Base-by-base conservation (phyloP, 352 stramenopile species). In the Globisporangium sylvaticum region DNA sequence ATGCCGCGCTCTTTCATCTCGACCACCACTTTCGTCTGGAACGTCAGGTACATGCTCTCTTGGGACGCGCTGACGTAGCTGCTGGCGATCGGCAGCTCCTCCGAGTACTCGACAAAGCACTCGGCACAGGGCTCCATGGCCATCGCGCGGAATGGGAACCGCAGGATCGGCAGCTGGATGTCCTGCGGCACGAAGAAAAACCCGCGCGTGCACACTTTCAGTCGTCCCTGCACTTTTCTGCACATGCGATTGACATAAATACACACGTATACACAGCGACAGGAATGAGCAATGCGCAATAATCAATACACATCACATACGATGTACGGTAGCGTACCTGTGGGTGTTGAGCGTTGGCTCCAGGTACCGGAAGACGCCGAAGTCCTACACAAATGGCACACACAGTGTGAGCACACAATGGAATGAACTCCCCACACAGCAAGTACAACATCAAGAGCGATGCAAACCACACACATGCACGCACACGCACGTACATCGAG, bases 161-260 rank as follows among this genome's bases (percentile, higher is more conserved):
- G 89, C 58, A 96, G 66, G 50, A 97, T 83, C 27, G 91, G 79
- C 44, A 87, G 56, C 50, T 83, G 84, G 31, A 86, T 70, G 72
- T 98, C 92, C 64, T 92, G 83, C 9, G 92, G 92, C 77, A 96
- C 92, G 64, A 98, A 98, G 64, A 98, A 95, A 62, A 98, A 91
- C 62, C 87, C 89, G 54, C 91, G 79, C 20, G 91, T 97, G 69
- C 87, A 97, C 29, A 97, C 71, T 70, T 97, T 97, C 15, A 96
- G 73, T 8, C 87, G 77, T 0, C 87, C 87, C 60, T 94, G 85
- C 32, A 82, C 73, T 53, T 95, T 96, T 6, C 87, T 79, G 44
- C 12, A 8, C 39, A 46, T 81, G 24, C 81, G 31, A 14, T 79
- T 65, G 5, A 88, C 64, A 96, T 88, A 73, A 96, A 77, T 0